Evolutionary conservation across 495 filamentous ascomycete genomes (phyloP), one percentile per base, ranked within the genome.

Genomic region (Penicillium crystallinum): DNA sequence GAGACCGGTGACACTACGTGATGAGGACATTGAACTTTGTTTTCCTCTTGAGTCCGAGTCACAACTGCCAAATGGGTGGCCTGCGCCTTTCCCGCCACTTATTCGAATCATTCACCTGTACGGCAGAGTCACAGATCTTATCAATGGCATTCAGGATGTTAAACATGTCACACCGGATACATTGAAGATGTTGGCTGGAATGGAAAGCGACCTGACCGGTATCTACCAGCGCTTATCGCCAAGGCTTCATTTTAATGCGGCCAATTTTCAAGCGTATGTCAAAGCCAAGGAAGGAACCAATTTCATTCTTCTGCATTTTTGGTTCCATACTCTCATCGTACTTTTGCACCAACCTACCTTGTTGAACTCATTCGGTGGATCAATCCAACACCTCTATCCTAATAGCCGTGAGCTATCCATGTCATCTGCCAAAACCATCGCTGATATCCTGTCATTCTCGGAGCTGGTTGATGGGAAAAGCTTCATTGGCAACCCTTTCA

Each of bases 391-490:
- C 35, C 75, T 91, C 7, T 82, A 87, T 51, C 79, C 85, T 2
- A 86, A 91, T 53, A 90, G 87, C 49, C 81, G 85, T 37, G 87
- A 91, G 66, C 70, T 92, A 14, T 88, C 86, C 22, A 90, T 91
- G 85, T 90, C 86, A 0, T 91, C 88, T 25, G 89, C 89, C 45
- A 92, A 91, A 71, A 91, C 89, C 0, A 91, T 95, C 53, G 87
- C 87, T 27, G 87, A 95, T 63, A 91, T 95, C 39, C 72, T 91
- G 4, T 82, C 81, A 4, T 91, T 90, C 57, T 84, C 87, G 0
- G 88, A 91, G 58, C 66, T 89, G 4, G 83, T 90, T 35, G 87
- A 91, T 66, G 83, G 85, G 2, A 85, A 85, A 67, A 88, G 88
- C 54, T 86, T 89, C 53, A 86, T 88, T 43, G 87, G 87, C 9